Evolutionary conservation across 371 early-diverging fungal genomes (phyloP), one percentile per base, ranked within the genome.

Genomic region (Catenaria anguillulae): DNA sequence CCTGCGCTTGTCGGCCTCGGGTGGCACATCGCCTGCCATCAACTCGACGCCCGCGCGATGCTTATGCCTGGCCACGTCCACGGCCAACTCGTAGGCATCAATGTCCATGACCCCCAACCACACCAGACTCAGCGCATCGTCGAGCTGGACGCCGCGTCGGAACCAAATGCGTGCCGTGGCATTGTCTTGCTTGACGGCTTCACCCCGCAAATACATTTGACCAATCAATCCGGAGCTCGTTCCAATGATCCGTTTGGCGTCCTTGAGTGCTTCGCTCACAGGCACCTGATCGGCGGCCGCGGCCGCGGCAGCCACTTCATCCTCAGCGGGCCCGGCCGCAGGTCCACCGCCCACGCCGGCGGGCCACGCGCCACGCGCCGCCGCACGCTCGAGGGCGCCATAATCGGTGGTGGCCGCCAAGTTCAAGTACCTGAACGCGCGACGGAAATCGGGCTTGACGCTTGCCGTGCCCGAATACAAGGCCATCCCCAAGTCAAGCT

Each of bases 141-240:
- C 70, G 50, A 76, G 70, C 61, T 71, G 64, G 0, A 79, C 77
- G 6, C 89, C 93, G 3, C 77, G 63, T 34, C 73, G 68, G 68
- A 93, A 92, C 88, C 90, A 94, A 48, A 70, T 40, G 26, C 78
- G 62, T 0, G 96, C 96, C 17, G 70, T 77, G 6, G 63, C 66
- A 4, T 79, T 71, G 64, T 81, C 73, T 17, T 63, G 72, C 4
- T 73, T 60, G n/a, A 83, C 84, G 31, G 92, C 92, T 67, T 93
- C 94, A 37, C 96, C 97, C 45, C 96, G 83, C 84, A 85, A 78
- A 65, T 87, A 81, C 93, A 97, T 94, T 24, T 74, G 66, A 0
- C 95, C 97, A 15, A 89, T 64, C 63, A 83, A 79, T 0, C 86
- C 88, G 12, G 89, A 86, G 0, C 92, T 88, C 63, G 83, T 71